Evolutionary conservation across 1,284 basidiomycete genomes (phyloP).

Genomic region (Microbotryum scabiosae): DNA sequence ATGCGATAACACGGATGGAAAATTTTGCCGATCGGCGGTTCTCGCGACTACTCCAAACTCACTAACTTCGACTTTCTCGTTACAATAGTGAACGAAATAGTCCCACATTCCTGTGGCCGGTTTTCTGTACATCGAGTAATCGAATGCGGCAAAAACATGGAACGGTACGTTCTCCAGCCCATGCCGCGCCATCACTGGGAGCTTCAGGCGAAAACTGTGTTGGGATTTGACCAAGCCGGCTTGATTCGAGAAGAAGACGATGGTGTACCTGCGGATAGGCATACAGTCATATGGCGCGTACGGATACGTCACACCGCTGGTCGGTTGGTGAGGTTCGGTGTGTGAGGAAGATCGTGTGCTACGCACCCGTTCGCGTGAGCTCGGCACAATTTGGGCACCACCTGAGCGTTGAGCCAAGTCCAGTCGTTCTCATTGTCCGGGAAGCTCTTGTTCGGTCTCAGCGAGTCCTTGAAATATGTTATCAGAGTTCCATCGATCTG

Average conservation of each 20-base stretch:
- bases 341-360: slow-evolving; percentile 6
- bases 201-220: slow-evolving; percentile 64
- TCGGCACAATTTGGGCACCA: slow-evolving; percentile 57
- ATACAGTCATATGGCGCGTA: too few species aligned
- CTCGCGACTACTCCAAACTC: slow-evolving; percentile 13
- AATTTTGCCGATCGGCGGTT: too few species aligned
- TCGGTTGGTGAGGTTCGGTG: too few species aligned
- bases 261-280: slow-evolving; percentile 50
- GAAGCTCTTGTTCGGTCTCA: slow-evolving; percentile 48
- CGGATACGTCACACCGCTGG: too few species aligned
- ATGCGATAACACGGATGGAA: not conserved
- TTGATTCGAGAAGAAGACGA: slow-evolving; percentile 72
- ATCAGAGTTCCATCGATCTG: slow-evolving; percentile 74
- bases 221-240: slow-evolving; percentile 41
- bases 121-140: slow-evolving; percentile 71
- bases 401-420: slow-evolving; percentile 66
- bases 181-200: slow-evolving; percentile 48
- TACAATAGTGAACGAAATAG: slow-evolving; percentile 56
- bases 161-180: slow-evolving; percentile 65
- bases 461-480: slow-evolving; percentile 39
- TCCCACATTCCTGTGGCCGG: slow-evolving; percentile 83
- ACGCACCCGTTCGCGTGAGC: slow-evolving; percentile 55
- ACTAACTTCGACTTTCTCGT: slow-evolving; percentile 58
- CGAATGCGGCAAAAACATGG: slow-evolving; percentile 65
- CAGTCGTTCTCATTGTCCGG: slow-evolving; percentile 50